Evolutionary conservation across 108 stramenopile species (phyloP).

Genomic region (Cyclotella baltica): DNA sequence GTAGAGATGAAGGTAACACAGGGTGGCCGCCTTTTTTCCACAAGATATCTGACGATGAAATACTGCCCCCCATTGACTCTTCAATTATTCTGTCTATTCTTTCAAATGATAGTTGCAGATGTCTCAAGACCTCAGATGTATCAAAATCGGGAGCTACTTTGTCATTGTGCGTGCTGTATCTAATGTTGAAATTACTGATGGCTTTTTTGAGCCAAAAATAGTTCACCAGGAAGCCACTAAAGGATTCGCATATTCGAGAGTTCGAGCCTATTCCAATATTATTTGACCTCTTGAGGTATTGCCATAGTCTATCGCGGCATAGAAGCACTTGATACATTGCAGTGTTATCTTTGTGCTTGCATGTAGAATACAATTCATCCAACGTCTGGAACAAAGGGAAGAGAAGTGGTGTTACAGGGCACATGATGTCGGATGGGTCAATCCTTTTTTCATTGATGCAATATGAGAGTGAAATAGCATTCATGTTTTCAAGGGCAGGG

Average conservation of each 20-base stretch:
- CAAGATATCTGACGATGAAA: slow-evolving; percentile 50
- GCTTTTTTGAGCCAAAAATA: slow-evolving; percentile 82
- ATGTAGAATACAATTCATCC: slow-evolving; percentile 34
- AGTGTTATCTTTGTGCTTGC: not conserved
- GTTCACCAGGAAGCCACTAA: slow-evolving; percentile 76
- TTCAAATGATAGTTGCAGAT: slow-evolving; percentile 49
- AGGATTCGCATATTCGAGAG: slow-evolving; percentile 24
- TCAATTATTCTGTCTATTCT: slow-evolving; percentile 62
- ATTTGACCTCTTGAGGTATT: slow-evolving; percentile 47
- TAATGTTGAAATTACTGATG: slow-evolving; percentile 25
- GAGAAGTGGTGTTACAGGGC: slow-evolving; percentile 73
- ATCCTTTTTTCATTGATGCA: slow-evolving; percentile 57
- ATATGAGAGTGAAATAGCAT: slow-evolving; percentile 73
- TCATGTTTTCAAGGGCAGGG: slow-evolving; percentile 32
- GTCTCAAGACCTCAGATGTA: not conserved
- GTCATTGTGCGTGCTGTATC: not conserved
- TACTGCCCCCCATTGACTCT: slow-evolving; percentile 49
- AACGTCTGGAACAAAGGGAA: slow-evolving; percentile 70
- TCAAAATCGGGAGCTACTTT: not conserved
- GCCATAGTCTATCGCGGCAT: slow-evolving; percentile 77
- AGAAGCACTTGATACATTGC: slow-evolving; percentile 29
- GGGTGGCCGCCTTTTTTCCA: slow-evolving; percentile 85
- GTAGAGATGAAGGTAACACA: slow-evolving; percentile 60
- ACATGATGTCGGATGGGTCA: slow-evolving; percentile 60
- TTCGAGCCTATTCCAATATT: slow-evolving; percentile 27